Conservation (phyloP, 164 flowering plant species). For the Chimonanthus praecox region DNA sequence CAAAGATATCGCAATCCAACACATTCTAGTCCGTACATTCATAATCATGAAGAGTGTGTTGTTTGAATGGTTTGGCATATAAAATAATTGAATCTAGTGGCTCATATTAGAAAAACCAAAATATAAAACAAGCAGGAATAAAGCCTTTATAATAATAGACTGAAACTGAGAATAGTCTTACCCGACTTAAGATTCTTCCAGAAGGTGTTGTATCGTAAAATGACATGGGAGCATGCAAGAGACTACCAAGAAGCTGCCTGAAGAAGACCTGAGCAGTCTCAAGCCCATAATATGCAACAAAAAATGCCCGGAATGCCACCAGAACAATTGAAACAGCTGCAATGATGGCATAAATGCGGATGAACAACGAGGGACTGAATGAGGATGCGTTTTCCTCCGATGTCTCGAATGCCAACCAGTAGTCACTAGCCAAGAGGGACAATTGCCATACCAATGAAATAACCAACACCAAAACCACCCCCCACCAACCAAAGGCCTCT, state of each 20-base stretch:
- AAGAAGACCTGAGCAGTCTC: constrained; percentile 85
- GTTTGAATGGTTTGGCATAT: no score
- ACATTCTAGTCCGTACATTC: not conserved
- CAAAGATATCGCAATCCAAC: not conserved
- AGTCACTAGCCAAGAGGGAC: constrained; percentile 71
- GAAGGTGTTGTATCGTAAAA: constrained; percentile 98
- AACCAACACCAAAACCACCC: constrained; percentile 39
- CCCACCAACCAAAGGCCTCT: constrained; percentile 94
- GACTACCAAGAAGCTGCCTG: constrained; percentile 57
- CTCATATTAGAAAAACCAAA: not conserved
- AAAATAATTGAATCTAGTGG: not conserved
- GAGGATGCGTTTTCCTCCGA: constrained; percentile 38
- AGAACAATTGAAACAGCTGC: constrained; percentile 51
- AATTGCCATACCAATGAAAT: constrained; percentile 68
- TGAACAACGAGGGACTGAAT: constrained; percentile 60
- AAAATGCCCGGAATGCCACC: constrained; percentile 39
- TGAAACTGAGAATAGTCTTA: constrained; percentile 25
- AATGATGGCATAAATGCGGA: constrained; percentile 51
- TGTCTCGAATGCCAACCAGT: constrained; percentile 96
- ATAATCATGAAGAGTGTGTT: not conserved
- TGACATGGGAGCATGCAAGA: constrained; percentile 96
- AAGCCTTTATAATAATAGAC: not conserved
- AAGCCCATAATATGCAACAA: constrained; percentile 56
- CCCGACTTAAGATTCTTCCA: constrained; percentile 94
- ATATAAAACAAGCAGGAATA: not conserved